Conservation (phyloP, 768 basidiomycete species). For the Lactarius trivialis region DNA sequence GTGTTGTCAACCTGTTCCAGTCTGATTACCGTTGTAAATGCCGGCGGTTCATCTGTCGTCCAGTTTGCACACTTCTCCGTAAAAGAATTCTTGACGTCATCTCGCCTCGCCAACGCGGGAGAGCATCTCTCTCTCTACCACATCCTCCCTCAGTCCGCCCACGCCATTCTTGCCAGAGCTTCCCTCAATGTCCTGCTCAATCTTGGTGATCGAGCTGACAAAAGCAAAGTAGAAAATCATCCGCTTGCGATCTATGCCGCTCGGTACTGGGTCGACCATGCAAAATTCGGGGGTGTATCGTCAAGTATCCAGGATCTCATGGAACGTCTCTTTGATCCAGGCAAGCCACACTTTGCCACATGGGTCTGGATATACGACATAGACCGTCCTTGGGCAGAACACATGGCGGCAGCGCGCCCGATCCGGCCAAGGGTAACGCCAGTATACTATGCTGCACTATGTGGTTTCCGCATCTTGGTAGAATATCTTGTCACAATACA, state of each 20-base stretch:
- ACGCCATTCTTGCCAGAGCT: not conserved
- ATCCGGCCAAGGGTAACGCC: not conserved
- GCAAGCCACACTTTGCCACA: not conserved
- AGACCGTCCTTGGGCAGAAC: not conserved
- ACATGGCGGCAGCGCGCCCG: not conserved
- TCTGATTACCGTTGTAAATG: not conserved
- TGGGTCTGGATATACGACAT: constrained; percentile 3
- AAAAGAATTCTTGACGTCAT: not conserved
- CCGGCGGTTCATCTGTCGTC: not conserved
- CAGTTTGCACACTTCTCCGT: not conserved
- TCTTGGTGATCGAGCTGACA: not conserved
- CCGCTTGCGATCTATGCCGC: not conserved
- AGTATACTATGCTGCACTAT: not conserved
- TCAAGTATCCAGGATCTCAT: not conserved
- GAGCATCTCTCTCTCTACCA: not conserved
- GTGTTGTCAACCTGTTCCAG: not conserved
- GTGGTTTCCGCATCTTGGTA: not conserved
- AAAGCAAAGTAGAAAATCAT: not conserved
- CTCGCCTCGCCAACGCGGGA: not conserved
- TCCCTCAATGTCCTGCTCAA: not conserved
- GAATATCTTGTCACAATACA: not conserved
- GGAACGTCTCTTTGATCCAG: not conserved
- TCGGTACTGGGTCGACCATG: not conserved
- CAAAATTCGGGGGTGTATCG: not conserved
- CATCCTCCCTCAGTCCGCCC: not conserved